A percentile compares a stretch with the other conserved stretches of the same genome.
These are phyloP conservation scores for Tuber aestivum DNA, from an alignment of 495 filamentous ascomycete species.

Conservation along the genomic window DNA sequence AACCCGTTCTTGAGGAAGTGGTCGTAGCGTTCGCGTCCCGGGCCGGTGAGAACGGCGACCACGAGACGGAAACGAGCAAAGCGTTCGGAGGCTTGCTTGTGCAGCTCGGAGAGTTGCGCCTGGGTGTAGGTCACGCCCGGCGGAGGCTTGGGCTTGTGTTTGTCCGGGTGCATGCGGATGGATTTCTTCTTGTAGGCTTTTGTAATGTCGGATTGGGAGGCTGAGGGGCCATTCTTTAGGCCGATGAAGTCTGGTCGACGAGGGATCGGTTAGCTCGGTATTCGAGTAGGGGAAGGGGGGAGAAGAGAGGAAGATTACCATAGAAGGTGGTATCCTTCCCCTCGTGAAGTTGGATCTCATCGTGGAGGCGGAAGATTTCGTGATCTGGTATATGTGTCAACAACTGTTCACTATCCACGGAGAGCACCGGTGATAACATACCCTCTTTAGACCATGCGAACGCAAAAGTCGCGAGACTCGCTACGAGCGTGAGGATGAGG, in stretches of 20 bases:
- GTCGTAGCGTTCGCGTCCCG: constrained; percentile 80
- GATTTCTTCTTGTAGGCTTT: constrained; percentile 90
- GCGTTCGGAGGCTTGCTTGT: constrained; percentile 69
- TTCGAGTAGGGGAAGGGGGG: not conserved
- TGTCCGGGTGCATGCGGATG: constrained; percentile 80
- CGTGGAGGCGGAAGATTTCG: constrained; percentile 90
- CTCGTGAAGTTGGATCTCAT: constrained; percentile 73
- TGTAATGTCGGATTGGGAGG: constrained; percentile 81
- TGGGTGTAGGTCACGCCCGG: constrained; percentile 59
- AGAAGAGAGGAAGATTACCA: constrained; percentile 45
- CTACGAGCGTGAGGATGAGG: constrained; percentile 53
- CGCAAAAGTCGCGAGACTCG: constrained; percentile 56
- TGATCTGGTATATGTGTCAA: constrained; percentile 57
- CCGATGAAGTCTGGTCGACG: constrained; percentile 65
- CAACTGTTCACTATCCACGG: not conserved
- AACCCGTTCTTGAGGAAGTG: constrained; percentile 93
- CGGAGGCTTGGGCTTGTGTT: constrained; percentile 57
- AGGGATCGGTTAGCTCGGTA: constrained; percentile 3
- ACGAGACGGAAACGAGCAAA: constrained; percentile 78
- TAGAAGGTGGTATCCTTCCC: constrained; percentile 86
- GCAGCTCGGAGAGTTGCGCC: constrained; percentile 63
- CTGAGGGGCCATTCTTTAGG: constrained; percentile 54
- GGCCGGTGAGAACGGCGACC: constrained; percentile 74
- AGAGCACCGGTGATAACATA: constrained; percentile 37
- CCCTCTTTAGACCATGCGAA: constrained; percentile 83